Base-by-base conservation (phyloP, 2,329 filamentous ascomycete species). In the Ophiostoma perfectum region DNA sequence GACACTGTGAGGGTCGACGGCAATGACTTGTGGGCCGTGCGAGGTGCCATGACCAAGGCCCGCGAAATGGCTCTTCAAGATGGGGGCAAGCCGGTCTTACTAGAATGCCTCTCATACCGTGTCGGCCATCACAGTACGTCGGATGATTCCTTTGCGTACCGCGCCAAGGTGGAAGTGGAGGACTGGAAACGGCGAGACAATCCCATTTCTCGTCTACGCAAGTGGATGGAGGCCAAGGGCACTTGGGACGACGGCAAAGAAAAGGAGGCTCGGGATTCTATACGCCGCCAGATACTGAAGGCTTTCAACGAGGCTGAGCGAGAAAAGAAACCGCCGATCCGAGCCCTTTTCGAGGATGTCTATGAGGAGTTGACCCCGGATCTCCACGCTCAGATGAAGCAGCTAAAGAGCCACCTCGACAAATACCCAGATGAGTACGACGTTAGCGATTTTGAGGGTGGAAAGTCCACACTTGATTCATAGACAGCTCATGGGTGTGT, bases 81-180 rank as follows among this genome's bases (percentile, higher is more conserved):
- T 60, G 92, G 91, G n/a, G 91, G 92, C 4, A 87, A 86, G 71
- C 93, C 92, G 0, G 86, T 99, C 0, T 81, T 99, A 7, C 90
- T 99, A 55, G 95, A 99, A 79, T 93, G 93, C 68, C 96, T 99
- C 91, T 94, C 91, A 38, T 99, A 99, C 79, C 92, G 95, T n/a
- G 93, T 98, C 60, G 94, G 91, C 6, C 77, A 99, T 77, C 95
- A 99, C 80, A 97, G 92, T 78, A 99, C 95, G 0, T 95, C 91
- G 0, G 95, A 99, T 76, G 95, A 99, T 79, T 95, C 91, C 39
- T 99, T 97, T 75, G 95, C 95, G 0, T 99, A 99, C 80, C 90
- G 95, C 8, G 93, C 93, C 1, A 88, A 90, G 39, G 88, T 97
- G 0, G 95, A 99, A 76, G 95, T 99, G 7, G 91, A 93, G 74